Base-by-base conservation (phyloP, 208 protist species). In the Wallacemonas sp. region DNA sequence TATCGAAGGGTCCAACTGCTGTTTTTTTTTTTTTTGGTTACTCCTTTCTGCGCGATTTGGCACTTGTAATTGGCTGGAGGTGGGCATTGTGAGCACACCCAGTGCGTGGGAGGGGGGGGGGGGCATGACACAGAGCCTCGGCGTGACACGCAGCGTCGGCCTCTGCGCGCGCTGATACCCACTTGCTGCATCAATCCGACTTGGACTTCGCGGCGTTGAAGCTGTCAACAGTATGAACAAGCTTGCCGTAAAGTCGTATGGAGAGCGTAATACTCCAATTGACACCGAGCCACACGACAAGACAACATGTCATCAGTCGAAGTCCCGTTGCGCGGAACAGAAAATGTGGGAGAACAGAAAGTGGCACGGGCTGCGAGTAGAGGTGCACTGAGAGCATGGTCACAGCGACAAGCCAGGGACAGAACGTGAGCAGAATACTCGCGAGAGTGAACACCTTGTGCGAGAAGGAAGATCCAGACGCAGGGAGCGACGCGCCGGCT, bases 251-350 rank as follows among this genome's bases (percentile, higher is more conserved):
- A 1, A 46, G 8, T 27, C 22, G 24, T 24, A 66, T n/a, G 22
- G 72, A 19, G 17, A 22, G 51, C 11, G 62, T 66, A 15, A 72
- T 39, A 1, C 68, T 2, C 22, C 46, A 33, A 45, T 55, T 76
- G 22, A 54, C 11, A 1, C 63, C 1, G 41, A 71, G 26, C 17
- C 54, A 28, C 6, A 34, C 4, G 11, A 58, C n/a, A 58, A 21
- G 8, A 8, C 51, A 19, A 33, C 22, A 5, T 14, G 4, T 12
- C 34, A 9, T 2, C 3, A 22, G 30, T 21, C 15, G 9, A 58
- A 5, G 8, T n/a, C 51, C 51, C n/a, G 51, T 27, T 6, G 1
- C 4, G 4, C 12, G 15, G 14, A 15, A 58, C 12, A 39, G 9
- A 22, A 58, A 58, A 17, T 34, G 51, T 14, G 19, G 28, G 14